Evolutionary conservation across 2,329 filamentous ascomycete genomes (phyloP), one percentile per base, ranked within the genome.

Genomic region (Scedosporium aurantiacum): DNA sequence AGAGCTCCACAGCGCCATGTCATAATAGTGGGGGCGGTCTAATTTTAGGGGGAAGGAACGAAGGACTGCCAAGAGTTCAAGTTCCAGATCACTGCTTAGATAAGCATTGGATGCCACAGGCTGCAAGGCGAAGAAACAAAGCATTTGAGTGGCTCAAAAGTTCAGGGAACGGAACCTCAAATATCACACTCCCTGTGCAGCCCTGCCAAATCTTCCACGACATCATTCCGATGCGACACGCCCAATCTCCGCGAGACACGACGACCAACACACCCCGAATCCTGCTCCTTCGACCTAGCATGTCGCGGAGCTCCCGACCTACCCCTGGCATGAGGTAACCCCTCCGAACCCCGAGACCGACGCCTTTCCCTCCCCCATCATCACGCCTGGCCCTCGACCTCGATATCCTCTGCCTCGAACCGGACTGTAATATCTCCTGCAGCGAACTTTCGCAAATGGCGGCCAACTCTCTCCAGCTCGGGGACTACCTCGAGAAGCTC

Each of bases 401-500:
- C 52, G 4, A n/a, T 27, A 16, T 25, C 23, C 41, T 18, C 21
- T 58, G 37, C 14, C n/a, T n/a, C n/a, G n/a, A n/a, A 12, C 32
- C 25, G 23, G 12, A 4, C 57, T 37, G 14, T 3, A 18, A 18
- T 16, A 5, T n/a, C 14, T 27, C 56, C 18, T 23, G 16, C 21
- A 43, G 7, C 45, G 10, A 43, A 32, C 4, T n/a, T n/a, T 12
- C 40, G 16, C 23, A 64, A 61, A 80, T 81, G 79, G 78, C 79
- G 68, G 73, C 72, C 72, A 74, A 70, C 66, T 70, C 74, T 41
- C 78, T 84, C 64, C 80, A 83, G 65, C 82, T 86, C 63, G 89
- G 93, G 71, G 92, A 97, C 71, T 97, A 96, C 76, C 87, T 97
- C 72, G 92, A 97, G 81, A 86, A 87, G 72, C 87, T 96, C 69